Evolutionary conservation across 202 grass and related monocot species (phyloP).

Genomic region (Zoysia matrella): DNA sequence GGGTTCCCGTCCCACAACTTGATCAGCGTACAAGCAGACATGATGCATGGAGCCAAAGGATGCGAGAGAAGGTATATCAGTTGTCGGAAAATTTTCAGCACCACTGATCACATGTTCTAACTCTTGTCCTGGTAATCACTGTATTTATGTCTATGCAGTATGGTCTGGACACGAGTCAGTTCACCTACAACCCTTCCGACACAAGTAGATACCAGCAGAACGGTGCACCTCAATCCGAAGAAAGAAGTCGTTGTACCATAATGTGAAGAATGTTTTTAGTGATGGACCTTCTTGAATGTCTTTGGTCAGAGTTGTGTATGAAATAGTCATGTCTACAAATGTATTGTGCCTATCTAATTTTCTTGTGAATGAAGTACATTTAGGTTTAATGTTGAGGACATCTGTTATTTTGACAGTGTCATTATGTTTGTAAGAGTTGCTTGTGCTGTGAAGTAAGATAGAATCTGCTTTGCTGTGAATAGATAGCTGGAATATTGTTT

Average conservation of each 20-base stretch:
- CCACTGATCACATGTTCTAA: slow-evolving; percentile 4
- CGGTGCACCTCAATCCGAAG: slow-evolving; percentile 52
- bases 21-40: slow-evolving; percentile 74
- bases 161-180: slow-evolving; percentile 85
- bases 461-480: background rate
- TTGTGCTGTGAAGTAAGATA: background rate
- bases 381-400: background rate
- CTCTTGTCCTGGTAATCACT: slow-evolving; percentile 3
- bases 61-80: slow-evolving; percentile 85
- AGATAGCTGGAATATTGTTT: background rate
- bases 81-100: slow-evolving; percentile 18
- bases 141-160: slow-evolving; percentile 60
- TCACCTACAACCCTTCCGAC: slow-evolving; percentile 91
- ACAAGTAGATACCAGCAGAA: slow-evolving; percentile 75
- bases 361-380: slow-evolving; percentile 24
- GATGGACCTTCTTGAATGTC: slow-evolving; percentile 32
- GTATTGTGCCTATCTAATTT: slow-evolving; percentile 42
- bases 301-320: slow-evolving; percentile 43
- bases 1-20: slow-evolving; percentile 75
- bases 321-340: slow-evolving; percentile 37
- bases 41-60: slow-evolving; percentile 95
- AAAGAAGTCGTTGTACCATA: slow-evolving; percentile 67
- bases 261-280: slow-evolving; percentile 48
- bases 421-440: background rate
- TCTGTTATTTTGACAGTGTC: background rate